These are phyloP conservation scores for Mycena haematopus DNA, from an alignment of 768 basidiomycete genomes.

Conservation along the genomic window DNA sequence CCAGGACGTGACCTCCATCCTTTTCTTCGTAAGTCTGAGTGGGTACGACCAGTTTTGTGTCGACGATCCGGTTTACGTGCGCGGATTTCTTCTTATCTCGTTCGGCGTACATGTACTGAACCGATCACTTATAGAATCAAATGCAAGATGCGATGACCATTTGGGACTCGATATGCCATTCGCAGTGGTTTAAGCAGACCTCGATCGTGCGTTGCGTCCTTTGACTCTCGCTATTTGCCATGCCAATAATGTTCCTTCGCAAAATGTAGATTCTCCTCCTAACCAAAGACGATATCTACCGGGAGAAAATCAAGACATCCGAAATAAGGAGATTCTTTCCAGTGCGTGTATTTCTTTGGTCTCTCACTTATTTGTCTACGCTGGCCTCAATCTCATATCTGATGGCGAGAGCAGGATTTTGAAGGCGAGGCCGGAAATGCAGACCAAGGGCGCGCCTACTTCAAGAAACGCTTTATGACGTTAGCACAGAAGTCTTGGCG, in stretches of 20 bases:
- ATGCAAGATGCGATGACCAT: slow-evolving; percentile 98
- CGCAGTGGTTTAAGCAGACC: too few relatives aligned
- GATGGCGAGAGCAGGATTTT: slow-evolving; percentile 64
- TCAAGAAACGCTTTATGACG: slow-evolving; percentile 81
- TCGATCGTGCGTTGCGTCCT: slow-evolving; percentile 69
- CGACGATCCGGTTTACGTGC: slow-evolving; percentile 87
- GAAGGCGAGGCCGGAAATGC: slow-evolving; percentile 78
- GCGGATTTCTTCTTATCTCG: slow-evolving; percentile 37
- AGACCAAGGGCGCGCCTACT: slow-evolving; percentile 84
- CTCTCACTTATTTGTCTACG: background rate
- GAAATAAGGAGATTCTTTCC: slow-evolving; percentile 88
- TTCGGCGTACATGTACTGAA: background rate
- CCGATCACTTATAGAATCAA: slow-evolving; percentile 42
- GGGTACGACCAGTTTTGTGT: slow-evolving; percentile 94
- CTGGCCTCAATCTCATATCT: background rate
- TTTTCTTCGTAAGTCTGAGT: slow-evolving; percentile 89
- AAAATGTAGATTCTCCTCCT: slow-evolving; percentile 81
- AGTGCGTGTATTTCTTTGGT: too few relatives aligned
- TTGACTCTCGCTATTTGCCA: background rate
- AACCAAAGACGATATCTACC: slow-evolving; percentile 95
- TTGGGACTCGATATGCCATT: too few relatives aligned
- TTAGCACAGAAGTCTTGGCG: slow-evolving; percentile 83
- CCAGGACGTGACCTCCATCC: slow-evolving; percentile 90
- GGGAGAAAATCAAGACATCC: slow-evolving; percentile 64
- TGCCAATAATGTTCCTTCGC: background rate